phyloP scores from a whole-genome alignment of 140 eudicot species.

The Stevia rebaudiana region DNA sequence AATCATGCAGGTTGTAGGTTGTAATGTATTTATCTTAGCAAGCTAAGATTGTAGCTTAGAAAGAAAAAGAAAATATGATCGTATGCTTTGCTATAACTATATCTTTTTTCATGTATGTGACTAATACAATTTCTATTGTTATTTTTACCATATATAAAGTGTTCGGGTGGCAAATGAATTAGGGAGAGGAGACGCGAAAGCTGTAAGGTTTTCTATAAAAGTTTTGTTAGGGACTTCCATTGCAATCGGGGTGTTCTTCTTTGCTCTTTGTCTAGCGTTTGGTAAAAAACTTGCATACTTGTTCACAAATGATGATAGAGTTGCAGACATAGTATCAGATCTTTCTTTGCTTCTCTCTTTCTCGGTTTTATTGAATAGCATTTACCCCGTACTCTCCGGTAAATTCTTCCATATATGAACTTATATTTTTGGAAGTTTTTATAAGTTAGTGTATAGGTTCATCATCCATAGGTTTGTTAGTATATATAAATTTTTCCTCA shows the following conservation, averaged over 20 bases:
- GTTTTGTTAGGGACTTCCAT: conserved; percentile 56
- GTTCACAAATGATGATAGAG: conserved; percentile 52
- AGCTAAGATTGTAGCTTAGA: no score
- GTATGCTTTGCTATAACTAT: not conserved
- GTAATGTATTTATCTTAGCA: no score
- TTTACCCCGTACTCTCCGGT: conserved; percentile 72
- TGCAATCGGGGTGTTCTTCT: conserved; percentile 46
- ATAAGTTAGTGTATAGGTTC: not conserved
- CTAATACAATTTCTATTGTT: conserved; percentile 1
- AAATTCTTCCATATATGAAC: conserved; percentile 1
- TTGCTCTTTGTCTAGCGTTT: conserved; percentile 46
- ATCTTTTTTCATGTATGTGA: not conserved
- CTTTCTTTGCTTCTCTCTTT: conserved; percentile 60
- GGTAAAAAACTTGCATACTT: conserved; percentile 56
- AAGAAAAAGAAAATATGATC: no score
- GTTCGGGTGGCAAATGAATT: conserved; percentile 88
- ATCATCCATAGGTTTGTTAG: not conserved
- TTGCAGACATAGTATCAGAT: conserved; percentile 47
- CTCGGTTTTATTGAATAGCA: conserved; percentile 58
- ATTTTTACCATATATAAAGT: conserved; percentile 28
- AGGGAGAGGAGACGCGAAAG: conserved; percentile 75
- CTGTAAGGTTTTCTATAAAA: conserved; percentile 62
- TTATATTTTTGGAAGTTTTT: not conserved
- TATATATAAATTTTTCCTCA: conserved; percentile 12
- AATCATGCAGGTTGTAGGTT: no score